Evolutionary conservation across 2,329 filamentous ascomycete species (phyloP), one percentile per base, ranked within the genome.

Genomic region (Cladosporium sp.): DNA sequence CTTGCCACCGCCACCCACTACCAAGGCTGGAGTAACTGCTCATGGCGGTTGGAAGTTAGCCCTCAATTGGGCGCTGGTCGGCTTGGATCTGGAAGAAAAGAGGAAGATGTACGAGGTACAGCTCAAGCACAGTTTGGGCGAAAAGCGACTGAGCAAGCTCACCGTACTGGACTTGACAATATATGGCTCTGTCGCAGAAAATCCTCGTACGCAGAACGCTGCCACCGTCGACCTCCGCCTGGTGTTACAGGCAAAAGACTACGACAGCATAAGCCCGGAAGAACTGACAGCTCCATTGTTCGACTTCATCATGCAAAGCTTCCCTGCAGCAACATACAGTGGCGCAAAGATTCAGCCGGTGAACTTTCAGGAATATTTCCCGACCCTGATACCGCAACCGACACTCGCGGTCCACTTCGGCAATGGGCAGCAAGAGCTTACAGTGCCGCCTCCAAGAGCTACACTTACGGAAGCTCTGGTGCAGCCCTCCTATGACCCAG

Each of bases 211-310:
- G 56, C 77, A 78, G 61, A 73, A 76, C 58, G 73, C 71, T 0
- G 78, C 78, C 0, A 82, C 79, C 0, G 78, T 80, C 0, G 77
- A 77, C 47, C 72, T 78, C 45, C 68, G 77, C 7, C 64, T 78
- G n/a, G 73, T 79, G 19, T 68, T 61, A 5, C 70, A 72, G 57
- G 67, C 70, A 3, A 60, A 56, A 8, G 45, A 61, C 2, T 65
- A 65, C 24, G 56, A 59, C 28, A 64, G 68, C 51, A 56, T 72
- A 13, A 51, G 58, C 12, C 61, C 68, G 1, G 62, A 60, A 24
- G 68, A 65, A 25, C 70, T 72, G 61, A 59, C 64, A 19, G 62
- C 61, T 1, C 80, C 37, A 64, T 78, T 20, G 68, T 78, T 45
- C 73, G 80, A 61, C 74, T 65, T 24, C 78, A 84, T 69, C 22